Percentiles rank a stretch among this genome's conserved stretches.
Evolutionary conservation across 805 yeast genomes (phyloP).

Genomic region (Candida argentea): DNA sequence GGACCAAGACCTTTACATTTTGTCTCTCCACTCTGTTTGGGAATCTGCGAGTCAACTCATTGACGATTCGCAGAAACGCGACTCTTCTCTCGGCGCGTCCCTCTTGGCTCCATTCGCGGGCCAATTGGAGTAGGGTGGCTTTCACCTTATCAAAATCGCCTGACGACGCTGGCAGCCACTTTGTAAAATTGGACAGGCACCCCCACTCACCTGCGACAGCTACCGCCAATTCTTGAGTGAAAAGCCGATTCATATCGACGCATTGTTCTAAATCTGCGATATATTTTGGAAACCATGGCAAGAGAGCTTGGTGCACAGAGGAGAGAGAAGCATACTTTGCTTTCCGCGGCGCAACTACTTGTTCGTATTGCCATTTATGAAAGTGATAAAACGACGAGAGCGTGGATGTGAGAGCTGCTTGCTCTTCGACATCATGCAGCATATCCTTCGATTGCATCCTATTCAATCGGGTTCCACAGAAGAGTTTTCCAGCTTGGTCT

Average conservation of each 20-base stretch:
- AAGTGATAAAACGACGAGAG: constrained; percentile 25
- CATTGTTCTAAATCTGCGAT: constrained; percentile 30
- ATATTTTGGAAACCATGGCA: constrained; percentile 43
- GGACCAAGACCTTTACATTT: constrained; percentile 38
- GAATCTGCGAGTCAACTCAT: constrained; percentile 20
- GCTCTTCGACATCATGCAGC: constrained; percentile 20
- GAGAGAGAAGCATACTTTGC: constrained; percentile 21
- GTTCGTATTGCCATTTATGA: constrained; percentile 22
- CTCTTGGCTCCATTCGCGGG: constrained; percentile 54
- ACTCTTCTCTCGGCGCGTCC: constrained; percentile 35
- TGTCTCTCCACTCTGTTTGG: constrained; percentile 29
- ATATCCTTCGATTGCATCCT: constrained; percentile 1
- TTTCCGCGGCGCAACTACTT: constrained; percentile 22
- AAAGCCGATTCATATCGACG: constrained; percentile 34
- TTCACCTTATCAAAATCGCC: constrained; percentile 48
- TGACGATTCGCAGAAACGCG: constrained; percentile 29
- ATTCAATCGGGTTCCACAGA: too few species aligned
- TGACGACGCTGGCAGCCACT: constrained; percentile 33
- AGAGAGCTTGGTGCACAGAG: constrained; percentile 26
- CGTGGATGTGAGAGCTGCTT: constrained; percentile 25
- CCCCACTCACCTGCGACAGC: constrained; percentile 44
- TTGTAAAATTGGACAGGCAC: constrained; percentile 20
- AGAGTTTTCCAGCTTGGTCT: too few species aligned
- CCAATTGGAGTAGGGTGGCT: constrained; percentile 44
- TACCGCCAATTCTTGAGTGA: constrained; percentile 33